A percentile compares a stretch with the other conserved stretches of the same genome.
Conservation (phyloP, 257 asterid genomes). For the Anisodus tanguticus region DNA sequence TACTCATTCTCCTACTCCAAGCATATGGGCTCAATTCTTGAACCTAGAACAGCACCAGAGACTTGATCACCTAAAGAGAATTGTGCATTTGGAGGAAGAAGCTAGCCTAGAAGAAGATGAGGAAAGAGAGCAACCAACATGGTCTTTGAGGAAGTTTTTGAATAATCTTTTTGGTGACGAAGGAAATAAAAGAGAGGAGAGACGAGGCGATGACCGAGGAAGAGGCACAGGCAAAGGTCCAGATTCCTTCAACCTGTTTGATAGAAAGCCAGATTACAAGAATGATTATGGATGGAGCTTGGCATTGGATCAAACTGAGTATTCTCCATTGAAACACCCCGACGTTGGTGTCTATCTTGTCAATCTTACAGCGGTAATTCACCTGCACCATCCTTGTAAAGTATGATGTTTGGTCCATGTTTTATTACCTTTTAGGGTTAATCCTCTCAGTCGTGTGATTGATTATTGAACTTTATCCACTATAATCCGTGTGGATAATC, state of each 20-base stretch:
- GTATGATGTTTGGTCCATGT: neutral
- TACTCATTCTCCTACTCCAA: slow-evolving; percentile 47
- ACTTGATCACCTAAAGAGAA: slow-evolving; percentile 54
- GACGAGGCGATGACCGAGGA: neutral
- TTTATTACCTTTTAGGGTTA: neutral
- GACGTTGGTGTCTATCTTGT: slow-evolving; percentile 70
- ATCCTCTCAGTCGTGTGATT: neutral
- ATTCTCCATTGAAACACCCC: slow-evolving; percentile 57
- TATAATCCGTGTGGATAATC: no score
- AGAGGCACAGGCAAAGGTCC: slow-evolving; percentile 48
- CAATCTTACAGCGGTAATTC: slow-evolving; percentile 73
- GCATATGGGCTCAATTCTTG: slow-evolving; percentile 59
- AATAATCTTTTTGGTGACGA: slow-evolving; percentile 44
- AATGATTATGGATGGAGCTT: slow-evolving; percentile 80
- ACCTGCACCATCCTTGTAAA: neutral
- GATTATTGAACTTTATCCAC: no score
- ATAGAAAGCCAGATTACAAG: slow-evolving; percentile 58
- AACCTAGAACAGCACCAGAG: slow-evolving; percentile 49
- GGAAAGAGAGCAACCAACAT: slow-evolving; percentile 39
- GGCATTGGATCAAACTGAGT: slow-evolving; percentile 66
- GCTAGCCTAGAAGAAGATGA: slow-evolving; percentile 23
- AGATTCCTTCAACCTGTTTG: slow-evolving; percentile 64
- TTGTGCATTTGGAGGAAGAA: slow-evolving; percentile 35
- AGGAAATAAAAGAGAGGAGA: slow-evolving; percentile 16
- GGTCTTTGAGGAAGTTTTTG: slow-evolving; percentile 70